phyloP scores from a whole-genome alignment of 106 monocot genomes.

The Amphibolis antarctica region DNA sequence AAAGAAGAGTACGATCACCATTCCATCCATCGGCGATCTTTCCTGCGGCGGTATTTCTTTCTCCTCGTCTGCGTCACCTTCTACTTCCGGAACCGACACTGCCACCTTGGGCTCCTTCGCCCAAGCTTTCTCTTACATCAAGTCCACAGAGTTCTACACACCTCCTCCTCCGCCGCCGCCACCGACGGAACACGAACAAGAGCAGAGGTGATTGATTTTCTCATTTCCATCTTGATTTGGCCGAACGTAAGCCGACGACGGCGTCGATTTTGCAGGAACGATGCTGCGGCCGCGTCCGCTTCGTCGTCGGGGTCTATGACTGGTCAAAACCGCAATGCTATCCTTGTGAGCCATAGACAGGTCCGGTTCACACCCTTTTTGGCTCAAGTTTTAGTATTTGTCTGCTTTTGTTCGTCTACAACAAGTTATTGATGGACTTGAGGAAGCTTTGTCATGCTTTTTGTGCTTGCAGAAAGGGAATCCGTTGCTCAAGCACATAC shows the following conservation, averaged over 20 bases:
- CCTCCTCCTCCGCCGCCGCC: conserved; percentile 13
- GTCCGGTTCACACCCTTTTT: conserved; percentile 13
- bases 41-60: background rate
- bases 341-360: conserved; percentile 92
- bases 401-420: background rate
- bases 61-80: background rate
- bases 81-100: background rate
- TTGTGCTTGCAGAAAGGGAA: conserved; percentile 63
- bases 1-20: background rate
- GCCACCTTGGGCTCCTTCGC: conserved; percentile 31
- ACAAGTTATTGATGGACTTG: background rate
- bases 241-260: too few relatives aligned
- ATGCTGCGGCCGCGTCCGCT: too few relatives aligned
- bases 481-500: conserved; percentile 82
- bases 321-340: conserved; percentile 48
- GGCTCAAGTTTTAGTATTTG: background rate
- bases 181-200: background rate
- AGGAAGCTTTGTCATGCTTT: background rate
- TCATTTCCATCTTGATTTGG: too few relatives aligned
- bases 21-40: background rate
- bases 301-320: background rate
- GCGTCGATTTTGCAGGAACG: too few relatives aligned
- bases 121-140: conserved; percentile 75
- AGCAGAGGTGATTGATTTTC: too few relatives aligned
- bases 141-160: conserved; percentile 80